phyloP scores from a whole-genome alignment of 805 yeast species.

The Candida ponderosae region DNA sequence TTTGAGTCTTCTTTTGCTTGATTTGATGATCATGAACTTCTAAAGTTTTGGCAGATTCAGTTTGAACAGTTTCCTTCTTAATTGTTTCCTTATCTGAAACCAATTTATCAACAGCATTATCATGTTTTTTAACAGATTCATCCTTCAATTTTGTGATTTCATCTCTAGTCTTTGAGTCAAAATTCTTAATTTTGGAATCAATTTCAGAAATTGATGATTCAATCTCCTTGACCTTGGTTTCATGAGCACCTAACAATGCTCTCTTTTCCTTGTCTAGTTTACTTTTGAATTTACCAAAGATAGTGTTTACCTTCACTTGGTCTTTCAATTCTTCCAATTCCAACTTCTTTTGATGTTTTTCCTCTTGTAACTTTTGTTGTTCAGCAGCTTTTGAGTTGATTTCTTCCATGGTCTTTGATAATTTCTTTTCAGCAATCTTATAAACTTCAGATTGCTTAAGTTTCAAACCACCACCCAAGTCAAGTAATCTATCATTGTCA shows the following conservation, averaged over 20 bases:
- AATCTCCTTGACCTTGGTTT: slow-evolving; percentile 10
- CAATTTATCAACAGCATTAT: slow-evolving; percentile 13
- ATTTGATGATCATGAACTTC: slow-evolving; percentile 13
- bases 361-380: slow-evolving; percentile 15
- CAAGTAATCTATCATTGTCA: slow-evolving; percentile 15
- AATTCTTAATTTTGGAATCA: slow-evolving; percentile 13
- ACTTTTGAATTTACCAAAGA: slow-evolving; percentile 18
- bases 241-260: slow-evolving; percentile 10
- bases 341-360: slow-evolving; percentile 17
- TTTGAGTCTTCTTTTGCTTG: slow-evolving; percentile 15
- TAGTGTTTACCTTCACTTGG: slow-evolving; percentile 16
- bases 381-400: slow-evolving; percentile 17
- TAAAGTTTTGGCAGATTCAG: slow-evolving; percentile 9
- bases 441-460: slow-evolving; percentile 17
- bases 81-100: slow-evolving; percentile 11
- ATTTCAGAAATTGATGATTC: slow-evolving; percentile 13
- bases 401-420: slow-evolving; percentile 11
- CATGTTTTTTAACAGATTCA: slow-evolving; percentile 6
- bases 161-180: slow-evolving; percentile 13
- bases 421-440: slow-evolving; percentile 17
- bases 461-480: slow-evolving; percentile 21
- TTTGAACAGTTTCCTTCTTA: slow-evolving; percentile 8
- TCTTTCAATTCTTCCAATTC: slow-evolving; percentile 18
- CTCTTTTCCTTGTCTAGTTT: slow-evolving; percentile 17
- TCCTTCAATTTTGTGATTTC: slow-evolving; percentile 13